Evolutionary conservation across 1,139 yeast species (phyloP), one percentile per base, ranked within the genome.

Genomic region (Scheffersomyces titani): DNA sequence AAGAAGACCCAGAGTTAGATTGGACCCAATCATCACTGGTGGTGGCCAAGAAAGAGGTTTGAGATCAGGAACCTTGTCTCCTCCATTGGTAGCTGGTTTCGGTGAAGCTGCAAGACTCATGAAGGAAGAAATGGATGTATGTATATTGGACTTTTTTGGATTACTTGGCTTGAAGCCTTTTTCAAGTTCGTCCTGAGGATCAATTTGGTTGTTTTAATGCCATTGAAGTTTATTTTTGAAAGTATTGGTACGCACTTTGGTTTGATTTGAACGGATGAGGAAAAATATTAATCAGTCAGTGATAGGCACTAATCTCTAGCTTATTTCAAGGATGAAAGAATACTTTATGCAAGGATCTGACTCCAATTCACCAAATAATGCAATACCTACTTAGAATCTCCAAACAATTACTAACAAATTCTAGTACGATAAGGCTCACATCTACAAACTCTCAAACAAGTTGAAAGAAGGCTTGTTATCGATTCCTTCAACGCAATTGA

Each of bases 31-130:
- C 58, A 90, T 94, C 64, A 89, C 92, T 60, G 99, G 99, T 65
- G 99, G 99, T 74, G 99, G 99, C 55, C 99, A 94, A 78, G 99
- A 94, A 78, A 89, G 99, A 77, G 99, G 99, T 60, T 82, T 94
- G 67, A 85, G 99, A 76, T 90, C 97, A 7, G 99, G 99, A 61
- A 94, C 99, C 44, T 83, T 94, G 70, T 94, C 99, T 3, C 97
- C 99, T 19, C 97, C 99, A 40, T 82, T 93, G 67, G 91, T 94
- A 52, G 90, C 93, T 19, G 99, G 99, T 0, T 92, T 94, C 70
- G 99, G 99, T 61, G 98, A 94, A 75, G 99, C 99, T 40, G 96
- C 98, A 51, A 84, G 97, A 70, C 76, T 94, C 59, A 88, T 92
- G 83, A 74, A 73, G 55, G 76, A 81, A 64, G 99, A 96, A 71